Percentiles rank a stretch among this genome's conserved stretches.
These are phyloP conservation scores for Russula abietina DNA, from an alignment of 768 basidiomycete genomes.

Conservation along the genomic window DNA sequence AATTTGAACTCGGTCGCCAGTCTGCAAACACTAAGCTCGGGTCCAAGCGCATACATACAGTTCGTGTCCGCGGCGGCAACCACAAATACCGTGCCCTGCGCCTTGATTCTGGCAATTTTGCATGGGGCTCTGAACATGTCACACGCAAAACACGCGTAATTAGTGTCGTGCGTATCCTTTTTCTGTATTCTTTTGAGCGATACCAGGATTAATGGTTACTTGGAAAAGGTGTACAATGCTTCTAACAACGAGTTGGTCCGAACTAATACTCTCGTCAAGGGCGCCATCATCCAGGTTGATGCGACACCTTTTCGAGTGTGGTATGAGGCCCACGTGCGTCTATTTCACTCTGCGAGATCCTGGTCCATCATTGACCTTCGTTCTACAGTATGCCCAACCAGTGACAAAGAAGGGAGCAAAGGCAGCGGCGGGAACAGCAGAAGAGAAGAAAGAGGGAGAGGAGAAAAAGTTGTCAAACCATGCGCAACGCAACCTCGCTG, in stretches of 20 bases:
- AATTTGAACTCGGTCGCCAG: conserved; percentile 99
- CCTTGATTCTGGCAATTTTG: conserved; percentile 95
- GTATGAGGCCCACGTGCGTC: conserved; percentile 95
- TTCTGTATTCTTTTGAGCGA: neutral
- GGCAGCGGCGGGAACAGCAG: conserved; percentile 37
- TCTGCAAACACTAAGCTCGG: conserved; percentile 97
- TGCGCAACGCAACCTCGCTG: conserved; percentile 78
- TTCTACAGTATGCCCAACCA: conserved; percentile 81
- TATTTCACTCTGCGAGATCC: neutral
- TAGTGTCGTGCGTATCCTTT: conserved; percentile 67
- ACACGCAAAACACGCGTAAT: conserved; percentile 96
- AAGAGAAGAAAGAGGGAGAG: conserved; percentile 50
- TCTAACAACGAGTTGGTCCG: conserved; percentile 99
- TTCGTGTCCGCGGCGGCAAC: conserved; percentile 95
- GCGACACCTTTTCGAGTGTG: conserved; percentile 99
- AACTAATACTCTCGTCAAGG: conserved; percentile 98
- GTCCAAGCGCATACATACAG: conserved; percentile 88
- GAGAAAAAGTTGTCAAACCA: conserved; percentile 85
- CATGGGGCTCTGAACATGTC: conserved; percentile 93
- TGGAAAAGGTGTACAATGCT: conserved; percentile 84
- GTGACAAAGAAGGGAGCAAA: conserved; percentile 84
- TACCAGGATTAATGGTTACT: neutral
- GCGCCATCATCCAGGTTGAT: conserved; percentile 94
- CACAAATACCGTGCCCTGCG: conserved; percentile 93
- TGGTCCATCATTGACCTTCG: conserved; percentile 9